Conservation (phyloP, 2,329 filamentous ascomycete genomes). For the Hypoxylon sp. region DNA sequence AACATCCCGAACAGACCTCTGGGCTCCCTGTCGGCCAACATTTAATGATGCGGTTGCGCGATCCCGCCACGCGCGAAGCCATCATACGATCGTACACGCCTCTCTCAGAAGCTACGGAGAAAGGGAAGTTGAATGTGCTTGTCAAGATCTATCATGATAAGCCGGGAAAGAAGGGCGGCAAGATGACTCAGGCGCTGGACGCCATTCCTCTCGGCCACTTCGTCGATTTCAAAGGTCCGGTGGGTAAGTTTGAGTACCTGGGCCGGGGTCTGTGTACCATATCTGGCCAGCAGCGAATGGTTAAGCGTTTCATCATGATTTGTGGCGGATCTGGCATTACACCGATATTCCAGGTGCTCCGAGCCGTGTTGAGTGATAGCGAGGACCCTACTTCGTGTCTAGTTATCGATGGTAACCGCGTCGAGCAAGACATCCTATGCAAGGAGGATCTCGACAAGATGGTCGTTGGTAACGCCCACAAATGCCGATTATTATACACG, state of each 20-base stretch:
- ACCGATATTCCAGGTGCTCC: constrained; percentile 87
- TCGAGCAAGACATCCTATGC: constrained; percentile 86
- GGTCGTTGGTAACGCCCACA: constrained; percentile 63
- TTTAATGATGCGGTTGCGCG: constrained; percentile 83
- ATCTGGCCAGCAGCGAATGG: constrained; percentile 65
- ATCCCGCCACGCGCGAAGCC: constrained; percentile 75
- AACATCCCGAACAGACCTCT: constrained; percentile 75
- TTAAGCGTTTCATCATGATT: constrained; percentile 84
- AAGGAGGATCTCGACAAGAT: constrained; percentile 77
- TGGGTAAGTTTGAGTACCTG: constrained; percentile 86
- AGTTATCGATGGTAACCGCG: constrained; percentile 82
- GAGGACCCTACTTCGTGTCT: constrained; percentile 75
- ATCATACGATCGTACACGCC: constrained; percentile 92
- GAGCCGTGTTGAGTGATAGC: constrained; percentile 75
- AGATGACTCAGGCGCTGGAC: constrained; percentile 86
- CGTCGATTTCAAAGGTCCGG: constrained; percentile 89
- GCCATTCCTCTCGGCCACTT: constrained; percentile 76
- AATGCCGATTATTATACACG: constrained; percentile 75
- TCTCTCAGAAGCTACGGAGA: constrained; percentile 71
- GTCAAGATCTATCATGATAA: constrained; percentile 84
- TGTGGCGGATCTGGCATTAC: constrained; percentile 92
- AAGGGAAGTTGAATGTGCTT: constrained; percentile 78
- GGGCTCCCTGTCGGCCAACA: constrained; percentile 89
- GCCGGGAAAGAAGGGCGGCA: constrained; percentile 71
- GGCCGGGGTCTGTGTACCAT: constrained; percentile 74